phyloP scores from a whole-genome alignment of 2,329 filamentous ascomycete genomes.

The Pleurostoma richardsiae region DNA sequence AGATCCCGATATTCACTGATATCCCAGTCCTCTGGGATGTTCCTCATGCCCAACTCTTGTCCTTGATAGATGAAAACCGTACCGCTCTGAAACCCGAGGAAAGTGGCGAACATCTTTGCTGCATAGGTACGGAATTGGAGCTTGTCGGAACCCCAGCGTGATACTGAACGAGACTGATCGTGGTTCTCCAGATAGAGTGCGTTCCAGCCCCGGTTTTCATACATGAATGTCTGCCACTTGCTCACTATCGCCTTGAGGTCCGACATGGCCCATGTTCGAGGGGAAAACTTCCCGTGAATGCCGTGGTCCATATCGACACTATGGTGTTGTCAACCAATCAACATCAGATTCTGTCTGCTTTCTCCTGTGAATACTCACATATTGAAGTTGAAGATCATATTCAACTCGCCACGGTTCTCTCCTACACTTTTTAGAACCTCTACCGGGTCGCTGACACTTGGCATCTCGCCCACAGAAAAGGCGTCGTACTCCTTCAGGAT shows the following conservation, averaged over 20 bases:
- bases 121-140: constrained; percentile 41
- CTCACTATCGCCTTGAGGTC: constrained; percentile 47
- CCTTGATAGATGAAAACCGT: constrained; percentile 67
- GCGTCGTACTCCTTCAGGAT: constrained; percentile 7
- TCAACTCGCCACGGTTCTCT: constrained; percentile 50
- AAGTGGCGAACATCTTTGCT: constrained; percentile 55
- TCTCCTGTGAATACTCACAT: constrained; percentile 30
- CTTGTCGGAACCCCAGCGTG: constrained; percentile 46
- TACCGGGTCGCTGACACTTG: constrained; percentile 3
- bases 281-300: constrained; percentile 35
- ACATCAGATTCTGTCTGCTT: neutral
- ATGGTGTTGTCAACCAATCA: neutral
- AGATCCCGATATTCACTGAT: constrained; percentile 67
- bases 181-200: constrained; percentile 63
- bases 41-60: constrained; percentile 64
- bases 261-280: constrained; percentile 37
- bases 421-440: constrained; percentile 7
- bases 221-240: constrained; percentile 57
- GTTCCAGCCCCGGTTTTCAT: constrained; percentile 57
- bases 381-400: constrained; percentile 72
- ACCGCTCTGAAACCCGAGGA: constrained; percentile 53
- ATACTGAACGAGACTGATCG: constrained; percentile 57
- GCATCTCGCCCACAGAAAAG: constrained; percentile 9
- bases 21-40: constrained; percentile 54
- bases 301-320: constrained; percentile 47